Evolutionary conservation across 129 eudicot genomes (phyloP), one percentile per base, ranked within the genome.

Genomic region (Saussurea involucrata): DNA sequence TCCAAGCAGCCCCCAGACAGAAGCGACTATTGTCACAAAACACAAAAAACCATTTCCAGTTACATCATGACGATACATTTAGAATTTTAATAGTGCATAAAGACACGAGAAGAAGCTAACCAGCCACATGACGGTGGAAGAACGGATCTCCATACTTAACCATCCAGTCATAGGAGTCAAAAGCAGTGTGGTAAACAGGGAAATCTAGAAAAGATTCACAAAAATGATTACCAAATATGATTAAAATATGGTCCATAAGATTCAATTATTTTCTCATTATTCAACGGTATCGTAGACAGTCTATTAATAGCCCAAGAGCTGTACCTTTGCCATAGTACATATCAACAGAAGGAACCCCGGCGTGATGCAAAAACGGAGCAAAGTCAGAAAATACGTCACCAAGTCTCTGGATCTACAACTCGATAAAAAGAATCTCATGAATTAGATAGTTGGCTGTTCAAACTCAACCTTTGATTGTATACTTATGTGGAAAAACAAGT

Each of bases 121-220:
- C 92, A 61, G 98, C 91, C 68, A 87, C 85, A 34, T 94, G 98
- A 44, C 97, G 98, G 57, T 89, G 97, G 84, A 94, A 94, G 6
- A 74, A 83, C 9, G 98, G 98, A 82, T 94, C 98, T 77, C 90
- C 98, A 72, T 74, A 63, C 60, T 83, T 87, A 37, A 78, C 75
- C 93, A 94, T 94, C 98, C 98, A 94, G 66, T 91, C 82, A 66
- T 90, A 94, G 13, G 98, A 88, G 85, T 94, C 98, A 74, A 87
- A 94, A 80, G 93, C 98, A 32, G 98, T 91, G 85, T 94, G 98
- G 82, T 94, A 94, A 37, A 91, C 98, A 76, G 98, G 92, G 67
- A 94, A 91, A 64, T 85, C 98, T 94, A 90, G 22, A 72, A 33
- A 67, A 4, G 61, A 44, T 57, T 37, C 64, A 68, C 36, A 81